These are phyloP conservation scores for Boletales sp. DNA, from an alignment of 768 basidiomycete genomes.

Conservation along the genomic window DNA sequence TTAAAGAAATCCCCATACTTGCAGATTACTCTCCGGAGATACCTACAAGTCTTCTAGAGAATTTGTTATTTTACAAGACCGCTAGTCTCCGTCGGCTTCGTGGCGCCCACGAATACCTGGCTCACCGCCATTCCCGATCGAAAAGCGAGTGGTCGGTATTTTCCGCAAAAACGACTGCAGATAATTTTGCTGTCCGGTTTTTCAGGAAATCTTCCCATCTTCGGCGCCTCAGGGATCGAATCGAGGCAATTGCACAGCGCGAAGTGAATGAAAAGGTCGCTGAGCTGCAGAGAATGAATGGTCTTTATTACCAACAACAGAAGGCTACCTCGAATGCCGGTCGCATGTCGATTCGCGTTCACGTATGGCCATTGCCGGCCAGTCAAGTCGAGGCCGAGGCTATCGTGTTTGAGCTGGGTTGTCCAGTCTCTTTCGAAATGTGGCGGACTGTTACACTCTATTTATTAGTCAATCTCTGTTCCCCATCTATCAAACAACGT, in stretches of 20 bases:
- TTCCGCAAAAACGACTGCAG: conserved; percentile 6
- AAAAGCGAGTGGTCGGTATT: conserved; percentile 31
- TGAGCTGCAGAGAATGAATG: conserved; percentile 28
- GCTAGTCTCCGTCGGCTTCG: conserved; percentile 26
- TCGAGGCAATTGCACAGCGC: conserved; percentile 26
- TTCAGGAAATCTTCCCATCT: conserved; percentile 20
- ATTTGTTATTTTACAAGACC: conserved; percentile 37
- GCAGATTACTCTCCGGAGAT: conserved; percentile 45
- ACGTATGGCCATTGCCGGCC: conserved; percentile 46
- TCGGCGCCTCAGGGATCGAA: conserved; percentile 20
- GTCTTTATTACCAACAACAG: neutral
- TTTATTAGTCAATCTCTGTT: conserved; percentile 35
- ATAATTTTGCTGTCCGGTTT: conserved; percentile 34
- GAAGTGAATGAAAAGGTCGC: conserved; percentile 17
- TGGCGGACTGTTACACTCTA: conserved; percentile 4
- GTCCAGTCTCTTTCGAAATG: too few species aligned
- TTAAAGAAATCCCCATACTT: too few species aligned
- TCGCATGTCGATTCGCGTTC: conserved; percentile 8
- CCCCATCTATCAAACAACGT: neutral
- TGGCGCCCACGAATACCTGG: conserved; percentile 30
- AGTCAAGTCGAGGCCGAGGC: neutral
- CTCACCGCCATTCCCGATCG: conserved; percentile 19
- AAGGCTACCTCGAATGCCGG: too few species aligned
- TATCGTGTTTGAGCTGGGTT: too few species aligned
- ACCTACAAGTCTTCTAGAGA: conserved; percentile 32